Conservation (phyloP, 306 rosid species). For the Astragalus membranaceus region DNA sequence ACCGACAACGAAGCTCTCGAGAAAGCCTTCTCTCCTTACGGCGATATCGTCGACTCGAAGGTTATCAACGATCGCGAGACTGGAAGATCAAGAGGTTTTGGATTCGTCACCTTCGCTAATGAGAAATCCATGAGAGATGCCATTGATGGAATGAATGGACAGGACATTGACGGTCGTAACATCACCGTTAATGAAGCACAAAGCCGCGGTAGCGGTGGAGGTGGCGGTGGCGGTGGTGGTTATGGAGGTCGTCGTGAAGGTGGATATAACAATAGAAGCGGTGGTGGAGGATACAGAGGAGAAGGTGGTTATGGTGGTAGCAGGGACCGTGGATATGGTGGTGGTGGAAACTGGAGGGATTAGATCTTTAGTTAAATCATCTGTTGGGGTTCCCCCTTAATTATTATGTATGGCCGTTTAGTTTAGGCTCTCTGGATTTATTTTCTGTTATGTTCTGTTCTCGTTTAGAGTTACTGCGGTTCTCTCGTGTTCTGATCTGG, state of each 20-base stretch:
- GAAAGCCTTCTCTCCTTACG: slow-evolving; percentile 53
- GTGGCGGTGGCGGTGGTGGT: too few relatives aligned
- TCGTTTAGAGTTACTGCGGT: not conserved
- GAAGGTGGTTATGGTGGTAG: not conserved
- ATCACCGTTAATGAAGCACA: slow-evolving; percentile 93
- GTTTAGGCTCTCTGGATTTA: not conserved
- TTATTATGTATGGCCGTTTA: not conserved
- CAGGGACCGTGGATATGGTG: not conserved
- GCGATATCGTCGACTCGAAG: slow-evolving; percentile 82
- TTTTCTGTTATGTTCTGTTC: not conserved
- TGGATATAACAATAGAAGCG: not conserved
- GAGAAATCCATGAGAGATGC: slow-evolving; percentile 78
- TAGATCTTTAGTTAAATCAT: not conserved
- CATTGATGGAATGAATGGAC: slow-evolving; percentile 82
- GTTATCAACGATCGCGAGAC: slow-evolving; percentile 88
- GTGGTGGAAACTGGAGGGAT: slow-evolving; percentile 61
- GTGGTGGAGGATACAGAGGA: not conserved
- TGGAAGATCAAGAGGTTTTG: slow-evolving; percentile 85
- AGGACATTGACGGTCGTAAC: slow-evolving; percentile 70
- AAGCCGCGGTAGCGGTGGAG: slow-evolving; percentile 52
- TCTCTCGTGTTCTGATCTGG: slow-evolving; percentile 15
- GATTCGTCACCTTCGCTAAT: slow-evolving; percentile 65
- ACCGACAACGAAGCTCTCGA: slow-evolving; percentile 57
- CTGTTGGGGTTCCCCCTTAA: not conserved
- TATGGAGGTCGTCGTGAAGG: not conserved